phyloP scores from a whole-genome alignment of 1,284 basidiomycete genomes.

The Cystobasidiaceae sp. region DNA sequence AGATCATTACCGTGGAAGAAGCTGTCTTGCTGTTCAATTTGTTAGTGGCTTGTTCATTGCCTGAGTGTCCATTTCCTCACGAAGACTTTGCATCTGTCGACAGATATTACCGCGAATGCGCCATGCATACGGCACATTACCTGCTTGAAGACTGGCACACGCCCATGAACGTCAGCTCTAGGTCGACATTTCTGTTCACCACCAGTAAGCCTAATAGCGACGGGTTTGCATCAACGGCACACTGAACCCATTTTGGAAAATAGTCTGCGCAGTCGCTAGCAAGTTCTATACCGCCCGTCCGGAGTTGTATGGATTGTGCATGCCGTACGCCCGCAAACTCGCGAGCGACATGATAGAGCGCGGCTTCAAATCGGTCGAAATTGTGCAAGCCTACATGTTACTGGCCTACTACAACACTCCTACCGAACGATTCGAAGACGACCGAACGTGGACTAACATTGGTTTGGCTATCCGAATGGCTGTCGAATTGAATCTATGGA shows the following conservation, averaged over 20 bases:
- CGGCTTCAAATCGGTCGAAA: conserved; percentile 89
- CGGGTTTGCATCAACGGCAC: no score
- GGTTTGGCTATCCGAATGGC: conserved; percentile 67
- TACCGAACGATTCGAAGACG: conserved; percentile 75
- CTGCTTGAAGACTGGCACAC: conserved; percentile 84
- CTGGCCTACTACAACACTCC: conserved; percentile 49
- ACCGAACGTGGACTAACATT: conserved; percentile 68
- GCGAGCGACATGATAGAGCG: conserved; percentile 73
- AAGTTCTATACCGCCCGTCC: conserved; percentile 80
- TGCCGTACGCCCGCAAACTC: conserved; percentile 81
- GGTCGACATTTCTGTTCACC: conserved; percentile 86
- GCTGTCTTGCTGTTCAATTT: conserved; percentile 40
- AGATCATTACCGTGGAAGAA: conserved; percentile 48
- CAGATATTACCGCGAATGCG: conserved; percentile 35
- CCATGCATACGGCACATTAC: conserved; percentile 46
- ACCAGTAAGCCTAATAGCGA: no score
- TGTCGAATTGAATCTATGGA: conserved; percentile 91
- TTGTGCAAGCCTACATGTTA: conserved; percentile 49
- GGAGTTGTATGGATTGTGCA: conserved; percentile 73
- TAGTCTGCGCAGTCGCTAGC: conserved; percentile 82
- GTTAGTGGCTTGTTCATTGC: no score
- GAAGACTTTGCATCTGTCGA: no score
- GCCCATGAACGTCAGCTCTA: conserved; percentile 80
- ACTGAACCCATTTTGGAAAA: no score
- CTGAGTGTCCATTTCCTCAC: neutral